Evolutionary conservation across 176 grass and related monocot genomes (phyloP).

Genomic region (Miscanthus lutarioriparius): DNA sequence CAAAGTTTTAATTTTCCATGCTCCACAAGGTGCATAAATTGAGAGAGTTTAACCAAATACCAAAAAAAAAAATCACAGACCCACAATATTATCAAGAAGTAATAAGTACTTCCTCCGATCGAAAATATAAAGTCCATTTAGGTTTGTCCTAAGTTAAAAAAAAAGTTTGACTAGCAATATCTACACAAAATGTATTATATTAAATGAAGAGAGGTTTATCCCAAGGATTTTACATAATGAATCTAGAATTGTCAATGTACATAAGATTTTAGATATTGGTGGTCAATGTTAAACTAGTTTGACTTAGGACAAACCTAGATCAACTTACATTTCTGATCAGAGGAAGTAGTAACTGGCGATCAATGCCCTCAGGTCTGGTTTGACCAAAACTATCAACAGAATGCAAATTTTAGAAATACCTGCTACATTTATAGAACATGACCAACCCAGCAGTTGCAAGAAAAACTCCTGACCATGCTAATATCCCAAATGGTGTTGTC

Average conservation of each 20-base stretch:
- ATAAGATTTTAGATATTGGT: background rate
- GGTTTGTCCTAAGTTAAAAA: background rate
- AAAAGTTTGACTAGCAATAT: background rate
- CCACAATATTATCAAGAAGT: constrained; percentile 21
- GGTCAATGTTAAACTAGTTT: background rate
- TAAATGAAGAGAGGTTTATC: background rate
- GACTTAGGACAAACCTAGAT: background rate
- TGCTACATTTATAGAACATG: constrained; percentile 99
- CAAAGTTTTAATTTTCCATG: background rate
- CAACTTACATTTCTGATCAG: background rate
- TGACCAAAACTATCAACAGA: constrained; percentile 15
- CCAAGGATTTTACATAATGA: background rate
- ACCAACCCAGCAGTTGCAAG: constrained; percentile 75
- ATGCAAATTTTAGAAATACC: constrained; percentile 45
- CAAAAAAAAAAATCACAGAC: background rate
- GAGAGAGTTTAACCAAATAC: background rate
- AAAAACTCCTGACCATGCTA: constrained; percentile 92
- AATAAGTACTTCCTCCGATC: background rate
- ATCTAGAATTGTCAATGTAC: background rate
- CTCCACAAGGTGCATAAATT: background rate
- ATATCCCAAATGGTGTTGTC: constrained; percentile 64
- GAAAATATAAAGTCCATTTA: background rate
- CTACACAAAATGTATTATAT: background rate
- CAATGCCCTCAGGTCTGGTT: background rate
- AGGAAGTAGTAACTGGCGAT: background rate